Conservation (phyloP, 148 eudicot genomes). For the Rhododendron simsii region DNA sequence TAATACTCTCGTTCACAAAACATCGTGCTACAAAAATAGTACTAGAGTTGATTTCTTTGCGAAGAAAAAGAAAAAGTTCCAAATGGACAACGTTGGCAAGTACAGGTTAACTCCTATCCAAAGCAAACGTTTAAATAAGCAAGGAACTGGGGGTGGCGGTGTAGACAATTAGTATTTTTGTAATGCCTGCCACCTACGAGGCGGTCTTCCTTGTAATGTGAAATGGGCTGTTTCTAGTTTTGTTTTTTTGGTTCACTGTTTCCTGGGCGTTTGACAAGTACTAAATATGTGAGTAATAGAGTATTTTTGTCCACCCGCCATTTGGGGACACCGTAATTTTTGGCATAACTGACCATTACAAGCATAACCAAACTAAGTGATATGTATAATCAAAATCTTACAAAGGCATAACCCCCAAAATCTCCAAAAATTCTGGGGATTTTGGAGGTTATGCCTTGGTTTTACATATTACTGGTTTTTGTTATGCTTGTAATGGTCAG, state of each 20-base stretch:
- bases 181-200: not conserved
- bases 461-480: too few species aligned
- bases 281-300: not conserved
- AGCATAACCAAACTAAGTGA: too few species aligned
- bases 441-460: too few species aligned
- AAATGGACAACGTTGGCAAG: not conserved
- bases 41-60: not conserved
- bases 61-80: not conserved
- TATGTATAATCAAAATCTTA: too few species aligned
- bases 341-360: too few species aligned
- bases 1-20: not conserved
- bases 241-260: not conserved
- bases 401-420: too few species aligned
- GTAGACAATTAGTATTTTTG: not conserved
- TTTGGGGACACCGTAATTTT: too few species aligned
- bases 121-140: not conserved
- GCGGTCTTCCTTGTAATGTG: not conserved
- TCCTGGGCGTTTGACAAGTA: not conserved
- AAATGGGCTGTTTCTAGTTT: not conserved
- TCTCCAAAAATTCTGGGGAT: too few species aligned
- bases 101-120: not conserved
- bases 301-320: too few species aligned
- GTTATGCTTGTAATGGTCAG: too few species aligned
- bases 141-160: not conserved
- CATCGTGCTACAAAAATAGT: not conserved